Evolutionary conservation across 148 eudicot species (phyloP), one percentile per base, ranked within the genome.

Genomic region (Camellia lanceoleosa): DNA sequence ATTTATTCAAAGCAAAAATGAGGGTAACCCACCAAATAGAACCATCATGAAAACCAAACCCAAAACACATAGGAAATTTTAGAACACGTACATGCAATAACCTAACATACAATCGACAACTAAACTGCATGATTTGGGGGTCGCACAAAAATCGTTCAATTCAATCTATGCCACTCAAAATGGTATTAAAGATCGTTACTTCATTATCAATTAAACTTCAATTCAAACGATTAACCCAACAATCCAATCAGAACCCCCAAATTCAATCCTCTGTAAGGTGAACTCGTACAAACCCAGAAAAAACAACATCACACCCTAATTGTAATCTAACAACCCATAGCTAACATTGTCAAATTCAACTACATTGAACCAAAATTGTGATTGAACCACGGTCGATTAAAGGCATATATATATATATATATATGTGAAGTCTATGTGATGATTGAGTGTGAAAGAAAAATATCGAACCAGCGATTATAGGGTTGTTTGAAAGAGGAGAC

Each of bases 241-340:
- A 15, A 18, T 44, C 18, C 54, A 68, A 18, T 47, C 73, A 70
- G 56, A 71, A 71, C 42, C 60, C 60, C 75, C 42, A 52, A 71
- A 71, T 51, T 71, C 41, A 23, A 38, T 52, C 15, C 41, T 49
- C 41, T 23, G 16, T 7, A 70, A 71, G 55, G 19, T 11, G 52
- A 51, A 51, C 74, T 20, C 74, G 19, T 19, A 11, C 42, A 54
- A 51, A 51, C 60, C 59, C 62, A 59, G 20, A 56, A 20, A 51
- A 71, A 71, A 71, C 7, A 71, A 38, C 8, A 52, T 52, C 41
- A 11, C 38, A 41, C 58, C 74, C 73, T 46, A 70, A 18, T 9
- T 70, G 38, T 10, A 46, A 47, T 23, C 38, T 2, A 49, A 18
- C 13, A 49, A 9, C 3, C 5, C 55, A 18, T 5, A 19, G 54